These are phyloP conservation scores for Effrenium voratum DNA, from an alignment of 73 alveolate genomes.

Conservation along the genomic window DNA sequence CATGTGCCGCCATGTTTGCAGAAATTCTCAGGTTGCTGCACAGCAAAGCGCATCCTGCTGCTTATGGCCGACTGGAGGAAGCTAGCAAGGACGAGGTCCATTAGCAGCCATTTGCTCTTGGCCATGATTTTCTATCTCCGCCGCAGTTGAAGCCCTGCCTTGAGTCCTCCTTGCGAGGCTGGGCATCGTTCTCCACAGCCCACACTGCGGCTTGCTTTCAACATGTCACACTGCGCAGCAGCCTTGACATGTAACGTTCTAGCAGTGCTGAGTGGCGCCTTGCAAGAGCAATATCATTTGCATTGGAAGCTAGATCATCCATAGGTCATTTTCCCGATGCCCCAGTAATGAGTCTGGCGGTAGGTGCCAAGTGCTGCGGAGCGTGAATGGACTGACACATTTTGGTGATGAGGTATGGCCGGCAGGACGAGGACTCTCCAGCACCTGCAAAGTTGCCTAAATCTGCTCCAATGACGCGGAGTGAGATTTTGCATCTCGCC, in stretches of 20 bases:
- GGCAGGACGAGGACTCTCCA: conserved; percentile 42
- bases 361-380: neutral
- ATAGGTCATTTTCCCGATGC: no score
- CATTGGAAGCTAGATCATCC: no score
- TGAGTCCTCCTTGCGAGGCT: no score
- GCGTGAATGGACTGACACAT: neutral
- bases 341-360: no score
- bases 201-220: neutral
- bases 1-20: neutral
- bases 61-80: conserved; percentile 44
- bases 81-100: conserved; percentile 34
- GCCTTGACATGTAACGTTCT: no score
- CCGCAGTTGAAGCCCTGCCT: no score
- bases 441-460: neutral
- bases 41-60: neutral
- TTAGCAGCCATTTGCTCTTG: no score
- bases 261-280: no score
- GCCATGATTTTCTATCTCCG: no score
- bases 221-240: no score
- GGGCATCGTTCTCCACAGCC: neutral
- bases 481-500: conserved; percentile 18
- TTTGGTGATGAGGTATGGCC: conserved; percentile 27
- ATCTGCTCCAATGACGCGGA: conserved; percentile 49
- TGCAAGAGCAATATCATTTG: no score
- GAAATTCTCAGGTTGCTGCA: conserved; percentile 22